Conservation (phyloP, 2,329 filamentous ascomycete species). For the Phialophora verrucosa region DNA sequence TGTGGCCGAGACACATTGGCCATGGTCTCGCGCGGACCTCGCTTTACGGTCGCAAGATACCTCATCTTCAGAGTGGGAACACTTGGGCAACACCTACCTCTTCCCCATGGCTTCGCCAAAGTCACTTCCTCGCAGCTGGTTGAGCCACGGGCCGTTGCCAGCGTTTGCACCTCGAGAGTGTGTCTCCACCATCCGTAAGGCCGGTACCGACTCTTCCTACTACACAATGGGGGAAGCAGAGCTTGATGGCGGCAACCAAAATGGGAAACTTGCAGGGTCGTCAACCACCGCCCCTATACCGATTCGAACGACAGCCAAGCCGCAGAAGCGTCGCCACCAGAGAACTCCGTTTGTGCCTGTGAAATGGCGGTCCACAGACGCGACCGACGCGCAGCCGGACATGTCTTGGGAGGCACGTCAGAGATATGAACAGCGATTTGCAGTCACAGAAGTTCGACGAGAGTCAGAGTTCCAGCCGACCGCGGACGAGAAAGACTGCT, state of each 20-base stretch:
- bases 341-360: not conserved
- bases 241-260: not conserved
- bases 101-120: slow-evolving; percentile 5
- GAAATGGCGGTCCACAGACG: not conserved
- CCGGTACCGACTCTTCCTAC: not conserved
- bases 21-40: slow-evolving; percentile 14
- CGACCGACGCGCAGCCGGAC: not conserved
- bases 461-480: not conserved
- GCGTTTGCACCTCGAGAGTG: not conserved
- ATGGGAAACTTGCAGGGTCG: not conserved
- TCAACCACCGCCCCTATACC: not conserved
- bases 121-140: slow-evolving; percentile 9
- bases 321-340: not conserved
- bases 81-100: slow-evolving; percentile 15
- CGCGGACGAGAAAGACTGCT: slow-evolving; percentile 1
- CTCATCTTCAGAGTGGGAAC: slow-evolving; percentile 11
- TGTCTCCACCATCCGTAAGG: not conserved
- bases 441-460: not conserved
- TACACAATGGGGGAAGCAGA: not conserved
- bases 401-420: slow-evolving; percentile 7
- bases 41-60: not conserved
- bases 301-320: not conserved
- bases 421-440: slow-evolving; percentile 3
- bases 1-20: slow-evolving; percentile 9
- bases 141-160: not conserved